phyloP scores from a whole-genome alignment of 371 early-diverging fungal genomes.

The Syncephalastrum contaminatum region DNA sequence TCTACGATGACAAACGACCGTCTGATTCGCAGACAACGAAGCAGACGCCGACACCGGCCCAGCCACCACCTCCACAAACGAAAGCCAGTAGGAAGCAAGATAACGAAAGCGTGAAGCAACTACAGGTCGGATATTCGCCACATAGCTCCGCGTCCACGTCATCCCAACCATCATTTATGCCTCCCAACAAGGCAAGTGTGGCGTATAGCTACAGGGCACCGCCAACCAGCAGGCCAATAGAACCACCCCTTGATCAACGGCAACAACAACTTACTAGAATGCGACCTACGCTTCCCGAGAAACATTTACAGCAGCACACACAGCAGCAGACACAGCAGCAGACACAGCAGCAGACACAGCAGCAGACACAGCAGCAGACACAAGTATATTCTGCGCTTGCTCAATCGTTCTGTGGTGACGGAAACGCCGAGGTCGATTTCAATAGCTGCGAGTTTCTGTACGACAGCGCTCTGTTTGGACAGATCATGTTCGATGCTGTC shows the following conservation, averaged over 20 bases:
- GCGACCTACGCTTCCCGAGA: neutral
- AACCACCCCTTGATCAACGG: neutral
- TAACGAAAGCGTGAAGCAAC: no score
- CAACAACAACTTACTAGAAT: slow-evolving; percentile 4
- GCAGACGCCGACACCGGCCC: neutral
- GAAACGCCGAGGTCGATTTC: slow-evolving; percentile 28
- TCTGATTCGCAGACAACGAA: neutral
- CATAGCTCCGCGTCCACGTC: neutral
- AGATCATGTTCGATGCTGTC: slow-evolving; percentile 37
- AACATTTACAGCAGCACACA: neutral
- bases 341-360: neutral
- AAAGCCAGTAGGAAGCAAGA: slow-evolving; percentile 3
- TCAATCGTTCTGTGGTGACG: slow-evolving; percentile 8
- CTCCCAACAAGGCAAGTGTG: neutral
- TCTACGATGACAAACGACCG: neutral
- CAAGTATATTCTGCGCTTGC: neutral
- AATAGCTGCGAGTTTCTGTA: slow-evolving; percentile 43
- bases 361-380: slow-evolving; percentile 6
- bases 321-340: neutral
- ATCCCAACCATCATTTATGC: neutral
- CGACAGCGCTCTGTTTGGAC: slow-evolving; percentile 43
- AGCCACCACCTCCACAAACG: neutral
- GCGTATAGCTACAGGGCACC: neutral
- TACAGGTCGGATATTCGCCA: no score
- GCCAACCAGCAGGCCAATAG: neutral